Base-by-base conservation (phyloP, 345 rosid species). In the Citrus reticulata region DNA sequence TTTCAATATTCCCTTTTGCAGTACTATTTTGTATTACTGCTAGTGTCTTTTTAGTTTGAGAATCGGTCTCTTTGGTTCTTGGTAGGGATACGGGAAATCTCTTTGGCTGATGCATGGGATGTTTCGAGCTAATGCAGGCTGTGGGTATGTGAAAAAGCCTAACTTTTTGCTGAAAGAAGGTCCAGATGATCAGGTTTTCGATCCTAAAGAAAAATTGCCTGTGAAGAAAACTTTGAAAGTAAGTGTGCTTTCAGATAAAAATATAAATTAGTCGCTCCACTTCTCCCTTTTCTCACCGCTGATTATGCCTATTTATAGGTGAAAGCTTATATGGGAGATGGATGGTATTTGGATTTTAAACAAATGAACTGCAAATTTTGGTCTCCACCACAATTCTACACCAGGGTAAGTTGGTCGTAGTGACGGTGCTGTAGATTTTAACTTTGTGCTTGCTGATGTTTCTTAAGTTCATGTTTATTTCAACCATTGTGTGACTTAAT, bases 51-150 rank as follows among this genome's bases (percentile, higher is more conserved):
- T 55, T 9, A 19, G 22, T 27, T 64, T 46, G 42, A 35, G 17
- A 55, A 70, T 6, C 58, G 22, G 37, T 9, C 14, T 74, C 59
- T 71, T 24, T 7, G 25, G 29, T 25, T 49, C 16, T 40, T 34
- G 67, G 24, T 78, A 91, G 95, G 95, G 95, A 19, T 87, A 93
- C 61, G 95, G 93, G 54, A 90, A 80, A 85, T 87, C 90, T 84
- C 91, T 91, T 1, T 88, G 95, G 93, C 74, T 89, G 89, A 93
- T 93, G 95, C 91, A 93, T 49, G 97, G 93, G 49, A 91, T 91
- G 95, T 93, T 91, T 55, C 86, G 87, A 68, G 87, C 86, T 16
- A 93, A 93, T 73, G 93, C 91, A 72, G 90, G 90, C 20, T 88
- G 97, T 71, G 95, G 97, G 42, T 93, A 91, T 75, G 89, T 91